phyloP scores from a whole-genome alignment of 768 basidiomycete species.

The Leucocoprinus sp. region DNA sequence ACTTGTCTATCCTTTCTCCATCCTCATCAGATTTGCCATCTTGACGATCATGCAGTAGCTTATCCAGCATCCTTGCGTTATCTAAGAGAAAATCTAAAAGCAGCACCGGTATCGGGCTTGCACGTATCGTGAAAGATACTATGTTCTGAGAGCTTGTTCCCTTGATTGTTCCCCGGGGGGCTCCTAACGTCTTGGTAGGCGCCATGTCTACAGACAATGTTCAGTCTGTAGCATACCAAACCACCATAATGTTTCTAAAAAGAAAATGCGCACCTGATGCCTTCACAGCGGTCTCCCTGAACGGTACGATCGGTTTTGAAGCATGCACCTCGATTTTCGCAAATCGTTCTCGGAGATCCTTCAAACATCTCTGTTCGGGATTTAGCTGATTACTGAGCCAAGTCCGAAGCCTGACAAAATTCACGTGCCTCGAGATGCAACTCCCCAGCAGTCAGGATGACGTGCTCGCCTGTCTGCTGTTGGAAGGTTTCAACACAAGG shows the following conservation, averaged over 20 bases:
- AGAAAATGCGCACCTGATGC: conserved; percentile 47
- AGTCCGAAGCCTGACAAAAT: conserved; percentile 12
- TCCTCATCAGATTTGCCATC: conserved; percentile 25
- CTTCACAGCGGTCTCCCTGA: conserved; percentile 88
- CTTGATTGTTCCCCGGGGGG: conserved; percentile 69
- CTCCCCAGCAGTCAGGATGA: conserved; percentile 93
- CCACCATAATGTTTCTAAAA: neutral
- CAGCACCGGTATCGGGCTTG: conserved; percentile 62
- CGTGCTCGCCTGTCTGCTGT: conserved; percentile 95
- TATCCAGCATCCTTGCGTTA: conserved; percentile 58
- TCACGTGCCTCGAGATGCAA: conserved; percentile 90
- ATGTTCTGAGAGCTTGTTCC: conserved; percentile 61
- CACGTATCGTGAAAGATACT: conserved; percentile 79
- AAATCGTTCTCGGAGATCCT: conserved; percentile 93
- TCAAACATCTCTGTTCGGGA: conserved; percentile 72
- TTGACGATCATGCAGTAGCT: conserved; percentile 41
- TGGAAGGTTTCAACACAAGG: conserved; percentile 97
- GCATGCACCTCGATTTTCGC: conserved; percentile 89
- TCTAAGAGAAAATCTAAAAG: conserved; percentile 73
- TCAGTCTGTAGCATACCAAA: neutral
- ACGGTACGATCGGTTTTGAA: conserved; percentile 95
- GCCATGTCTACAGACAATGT: conserved; percentile 64
- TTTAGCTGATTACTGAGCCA: conserved; percentile 4
- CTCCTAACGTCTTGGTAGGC: conserved; percentile 64
- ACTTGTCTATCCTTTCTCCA: conserved; percentile 23